These are phyloP conservation scores for Paramyrothecium roridum DNA, from an alignment of 2,329 filamentous ascomycete species.

Conservation along the genomic window DNA sequence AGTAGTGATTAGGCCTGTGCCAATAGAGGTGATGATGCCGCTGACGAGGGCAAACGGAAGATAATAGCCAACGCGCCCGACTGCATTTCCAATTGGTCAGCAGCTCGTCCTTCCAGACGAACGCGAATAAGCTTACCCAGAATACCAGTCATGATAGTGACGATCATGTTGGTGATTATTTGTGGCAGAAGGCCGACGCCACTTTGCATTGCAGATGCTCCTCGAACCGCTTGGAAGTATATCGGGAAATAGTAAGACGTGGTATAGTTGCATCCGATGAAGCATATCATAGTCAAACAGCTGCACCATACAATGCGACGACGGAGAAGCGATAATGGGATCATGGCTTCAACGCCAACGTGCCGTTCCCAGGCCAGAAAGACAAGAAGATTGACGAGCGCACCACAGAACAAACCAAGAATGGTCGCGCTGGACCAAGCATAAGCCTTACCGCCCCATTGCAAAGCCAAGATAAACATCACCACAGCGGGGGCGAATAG, in stretches of 20 bases:
- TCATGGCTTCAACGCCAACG: conserved; percentile 25
- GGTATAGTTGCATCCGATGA: conserved; percentile 19
- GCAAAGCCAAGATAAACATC: conserved; percentile 32
- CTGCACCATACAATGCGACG: conserved; percentile 24
- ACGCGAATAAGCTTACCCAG: conserved; percentile 13
- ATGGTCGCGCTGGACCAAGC: conserved; percentile 37
- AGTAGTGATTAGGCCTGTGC: conserved; percentile 10
- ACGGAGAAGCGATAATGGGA: conserved; percentile 30
- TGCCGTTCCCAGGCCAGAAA: conserved; percentile 26
- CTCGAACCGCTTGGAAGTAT: conserved; percentile 23
- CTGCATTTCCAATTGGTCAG: background rate
- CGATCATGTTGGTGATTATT: conserved; percentile 18
- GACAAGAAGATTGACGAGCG: conserved; percentile 16
- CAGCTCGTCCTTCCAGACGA: background rate
- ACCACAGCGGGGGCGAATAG: conserved; percentile 9
- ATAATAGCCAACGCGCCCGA: conserved; percentile 11
- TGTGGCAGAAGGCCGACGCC: conserved; percentile 28
- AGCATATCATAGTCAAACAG: conserved; percentile 11
- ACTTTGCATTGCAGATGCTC: conserved; percentile 22
- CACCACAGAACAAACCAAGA: conserved; percentile 33
- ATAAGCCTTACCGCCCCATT: conserved; percentile 40
- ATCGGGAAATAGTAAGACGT: conserved; percentile 28
- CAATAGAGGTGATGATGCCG: conserved; percentile 6
- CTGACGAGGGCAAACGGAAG: conserved; percentile 9
- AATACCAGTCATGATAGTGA: conserved; percentile 14